Evolutionary conservation across 176 grass and related monocot species (phyloP).

Genomic region (Microstegium vimineum): DNA sequence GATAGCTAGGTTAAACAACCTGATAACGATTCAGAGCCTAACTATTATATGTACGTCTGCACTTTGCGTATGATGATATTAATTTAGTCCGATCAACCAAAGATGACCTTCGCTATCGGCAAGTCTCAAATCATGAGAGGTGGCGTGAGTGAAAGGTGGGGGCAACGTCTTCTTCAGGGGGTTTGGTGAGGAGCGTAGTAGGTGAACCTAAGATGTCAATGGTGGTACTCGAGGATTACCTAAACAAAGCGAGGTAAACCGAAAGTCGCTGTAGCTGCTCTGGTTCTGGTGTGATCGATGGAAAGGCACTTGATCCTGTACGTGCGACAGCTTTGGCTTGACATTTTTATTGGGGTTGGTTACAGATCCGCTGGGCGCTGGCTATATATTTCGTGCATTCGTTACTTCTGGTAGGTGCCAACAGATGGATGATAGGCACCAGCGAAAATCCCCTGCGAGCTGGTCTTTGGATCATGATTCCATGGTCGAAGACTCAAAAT

Average conservation of each 20-base stretch:
- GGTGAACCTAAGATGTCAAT: slow-evolving; percentile 20
- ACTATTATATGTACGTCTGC: background rate
- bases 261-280: background rate
- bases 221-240: background rate
- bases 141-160: background rate
- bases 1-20: background rate
- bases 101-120: background rate
- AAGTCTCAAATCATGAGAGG: background rate
- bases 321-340: background rate
- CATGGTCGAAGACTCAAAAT: too few species aligned
- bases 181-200: slow-evolving; percentile 15
- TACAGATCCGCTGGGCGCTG: too few species aligned
- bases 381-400: background rate
- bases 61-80: background rate
- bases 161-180: slow-evolving; percentile 2
- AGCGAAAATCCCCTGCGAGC: background rate
- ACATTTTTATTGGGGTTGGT: too few species aligned
- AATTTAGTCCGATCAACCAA: background rate
- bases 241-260: background rate
- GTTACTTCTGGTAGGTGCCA: background rate
- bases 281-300: background rate
- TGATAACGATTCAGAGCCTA: background rate
- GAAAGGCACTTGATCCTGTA: slow-evolving; percentile 2
- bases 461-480: too few species aligned
- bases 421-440: background rate